Evolutionary conservation across 345 rosid genomes (phyloP).

Genomic region (Gossypium herbaceum): DNA sequence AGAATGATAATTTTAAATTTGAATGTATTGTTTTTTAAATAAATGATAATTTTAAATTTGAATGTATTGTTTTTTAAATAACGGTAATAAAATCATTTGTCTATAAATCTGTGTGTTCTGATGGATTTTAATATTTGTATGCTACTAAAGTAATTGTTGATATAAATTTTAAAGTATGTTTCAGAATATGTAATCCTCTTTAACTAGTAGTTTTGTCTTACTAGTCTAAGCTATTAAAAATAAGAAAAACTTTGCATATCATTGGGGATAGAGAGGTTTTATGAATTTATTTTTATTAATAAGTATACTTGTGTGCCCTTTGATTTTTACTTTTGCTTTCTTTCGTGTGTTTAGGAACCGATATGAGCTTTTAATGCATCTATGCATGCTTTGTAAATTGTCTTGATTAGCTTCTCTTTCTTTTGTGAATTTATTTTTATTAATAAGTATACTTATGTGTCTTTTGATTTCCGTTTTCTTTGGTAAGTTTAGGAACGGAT

Average conservation of each 20-base stretch:
- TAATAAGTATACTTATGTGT: not conserved
- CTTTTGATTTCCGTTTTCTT: not conserved
- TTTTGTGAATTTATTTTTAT: no score
- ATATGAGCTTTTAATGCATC: not conserved
- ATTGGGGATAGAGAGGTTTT: not conserved
- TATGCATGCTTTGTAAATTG: not conserved
- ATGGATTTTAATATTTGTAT: not conserved
- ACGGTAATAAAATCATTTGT: not conserved
- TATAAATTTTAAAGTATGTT: no score
- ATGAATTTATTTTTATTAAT: no score
- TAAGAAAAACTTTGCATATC: not conserved
- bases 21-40: not conserved
- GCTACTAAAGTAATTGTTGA: not conserved
- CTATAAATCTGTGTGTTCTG: not conserved
- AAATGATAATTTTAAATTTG: not conserved
- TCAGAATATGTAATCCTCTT: not conserved
- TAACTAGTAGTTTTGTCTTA: not conserved
- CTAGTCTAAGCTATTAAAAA: not conserved
- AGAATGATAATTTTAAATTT: not conserved
- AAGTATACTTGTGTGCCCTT: not conserved
- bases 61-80: not conserved
- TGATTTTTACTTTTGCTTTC: not conserved
- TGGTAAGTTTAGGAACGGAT: not conserved
- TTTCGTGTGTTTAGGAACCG: not conserved
- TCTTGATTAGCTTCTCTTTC: no score